phyloP scores from a whole-genome alignment of 1,284 basidiomycete genomes.

The Malassezia psittaci region DNA sequence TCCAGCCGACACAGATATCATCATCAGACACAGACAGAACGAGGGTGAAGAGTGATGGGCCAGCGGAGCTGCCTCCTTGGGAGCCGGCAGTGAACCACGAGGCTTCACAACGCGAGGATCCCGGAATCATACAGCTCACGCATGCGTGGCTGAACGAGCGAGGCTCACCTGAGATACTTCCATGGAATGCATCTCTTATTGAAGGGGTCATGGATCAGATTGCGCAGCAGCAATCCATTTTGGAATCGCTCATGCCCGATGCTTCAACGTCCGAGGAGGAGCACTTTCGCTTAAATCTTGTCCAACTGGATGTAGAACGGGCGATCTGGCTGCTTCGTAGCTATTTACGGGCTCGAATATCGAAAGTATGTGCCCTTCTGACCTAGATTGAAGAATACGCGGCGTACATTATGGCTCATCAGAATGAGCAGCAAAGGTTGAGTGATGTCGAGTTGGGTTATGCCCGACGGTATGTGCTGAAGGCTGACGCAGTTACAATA shows the following conservation, averaged over 20 bases:
- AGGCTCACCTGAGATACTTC: slow-evolving; percentile 15
- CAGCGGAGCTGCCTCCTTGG: neutral
- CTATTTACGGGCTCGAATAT: slow-evolving; percentile 28
- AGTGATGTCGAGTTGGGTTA: slow-evolving; percentile 28
- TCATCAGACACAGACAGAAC: neutral
- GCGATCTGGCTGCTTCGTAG: slow-evolving; percentile 37
- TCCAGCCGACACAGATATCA: neutral
- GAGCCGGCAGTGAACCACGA: no score
- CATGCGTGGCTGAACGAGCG: slow-evolving; percentile 19
- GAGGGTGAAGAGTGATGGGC: no score
- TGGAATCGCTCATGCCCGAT: slow-evolving; percentile 21
- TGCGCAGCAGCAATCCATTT: slow-evolving; percentile 32
- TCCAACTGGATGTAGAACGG: slow-evolving; percentile 42
- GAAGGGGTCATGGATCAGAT: slow-evolving; percentile 20
- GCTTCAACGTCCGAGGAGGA: slow-evolving; percentile 36
- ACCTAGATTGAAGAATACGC: slow-evolving; percentile 29
- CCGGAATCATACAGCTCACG: slow-evolving; percentile 6
- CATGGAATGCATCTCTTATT: slow-evolving; percentile 13
- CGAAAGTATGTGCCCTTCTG: slow-evolving; percentile 18
- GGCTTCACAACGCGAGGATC: neutral
- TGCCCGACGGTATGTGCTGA: slow-evolving; percentile 21
- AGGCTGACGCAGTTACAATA: slow-evolving; percentile 7
- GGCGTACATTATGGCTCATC: slow-evolving; percentile 14
- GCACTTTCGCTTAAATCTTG: slow-evolving; percentile 37
- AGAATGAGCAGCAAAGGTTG: slow-evolving; percentile 19